These are phyloP conservation scores for Sarocladiaceae sp. DNA, from an alignment of 2,329 filamentous ascomycete genomes.

Conservation along the genomic window DNA sequence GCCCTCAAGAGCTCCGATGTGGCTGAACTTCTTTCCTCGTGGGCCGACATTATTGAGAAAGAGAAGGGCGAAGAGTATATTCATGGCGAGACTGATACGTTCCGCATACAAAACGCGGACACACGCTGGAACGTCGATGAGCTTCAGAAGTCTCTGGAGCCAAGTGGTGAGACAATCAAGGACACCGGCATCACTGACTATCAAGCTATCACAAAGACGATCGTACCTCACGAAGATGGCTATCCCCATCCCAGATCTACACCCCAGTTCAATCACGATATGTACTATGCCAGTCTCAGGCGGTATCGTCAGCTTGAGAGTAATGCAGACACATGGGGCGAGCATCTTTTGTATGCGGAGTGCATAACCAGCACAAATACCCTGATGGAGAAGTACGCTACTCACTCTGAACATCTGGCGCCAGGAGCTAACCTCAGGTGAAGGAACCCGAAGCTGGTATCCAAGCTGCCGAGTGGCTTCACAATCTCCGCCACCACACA, in stretches of 20 bases:
- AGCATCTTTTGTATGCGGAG: slow-evolving; percentile 76
- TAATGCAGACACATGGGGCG: slow-evolving; percentile 64
- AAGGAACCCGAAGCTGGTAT: slow-evolving; percentile 72
- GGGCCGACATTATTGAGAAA: slow-evolving; percentile 60
- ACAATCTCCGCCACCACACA: slow-evolving; percentile 83
- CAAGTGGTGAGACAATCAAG: slow-evolving; percentile 16
- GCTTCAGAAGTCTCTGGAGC: slow-evolving; percentile 46
- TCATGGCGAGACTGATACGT: slow-evolving; percentile 75
- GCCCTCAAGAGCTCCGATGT: slow-evolving; percentile 58
- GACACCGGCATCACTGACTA: slow-evolving; percentile 66
- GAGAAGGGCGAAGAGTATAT: slow-evolving; percentile 66
- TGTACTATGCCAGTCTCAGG: slow-evolving; percentile 67
- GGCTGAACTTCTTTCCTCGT: slow-evolving; percentile 58
- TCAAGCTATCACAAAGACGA: slow-evolving; percentile 62
- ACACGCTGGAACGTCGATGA: slow-evolving; percentile 53
- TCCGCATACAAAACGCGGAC: slow-evolving; percentile 64
- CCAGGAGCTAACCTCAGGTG: neutral
- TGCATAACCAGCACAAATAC: slow-evolving; percentile 94
- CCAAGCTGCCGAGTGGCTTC: slow-evolving; percentile 75
- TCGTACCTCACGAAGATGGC: slow-evolving; percentile 63
- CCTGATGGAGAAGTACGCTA: slow-evolving; percentile 71
- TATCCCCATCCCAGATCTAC: slow-evolving; percentile 68
- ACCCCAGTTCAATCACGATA: slow-evolving; percentile 77
- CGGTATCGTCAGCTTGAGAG: slow-evolving; percentile 54
- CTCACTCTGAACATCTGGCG: neutral